Evolutionary conservation across 2,329 filamentous ascomycete species (phyloP), one percentile per base, ranked within the genome.

Genomic region (Pseudogymnoascus sp.): DNA sequence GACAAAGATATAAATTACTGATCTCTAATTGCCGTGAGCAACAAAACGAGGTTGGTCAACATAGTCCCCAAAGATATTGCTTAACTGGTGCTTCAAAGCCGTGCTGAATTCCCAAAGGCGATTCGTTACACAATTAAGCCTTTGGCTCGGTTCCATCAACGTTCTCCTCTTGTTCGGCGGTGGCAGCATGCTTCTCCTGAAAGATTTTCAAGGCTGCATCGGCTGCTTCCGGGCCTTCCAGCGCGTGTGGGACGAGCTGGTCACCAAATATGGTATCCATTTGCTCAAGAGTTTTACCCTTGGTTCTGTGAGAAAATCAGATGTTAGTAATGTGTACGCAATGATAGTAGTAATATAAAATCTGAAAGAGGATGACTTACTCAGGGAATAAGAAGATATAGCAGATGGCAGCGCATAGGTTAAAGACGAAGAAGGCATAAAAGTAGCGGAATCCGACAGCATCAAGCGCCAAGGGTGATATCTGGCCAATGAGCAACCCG

Each of bases 391-490:
- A 49, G 9, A 49, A 49, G 25, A 49, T 49, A 9, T 49, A 49
- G 43, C 43, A 74, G 12, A 71, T 16, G 21, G 75, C 73, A 3
- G 75, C 78, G 14, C 74, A 73, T 68, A 80, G 73, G 64, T 80
- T 81, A 68, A 81, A 80, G 5, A 76, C 79, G 43, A 76, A 75
- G 67, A 81, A 80, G 11, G 77, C 72, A 67, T 80, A 81, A 49
- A 80, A 83, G 67, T 81, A 83, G 18, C 43, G 43, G 65, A 81
- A 82, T 0, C 75, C 73, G 5, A 79, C 81, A 28, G 80, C 79
- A 52, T 82, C 76, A 23, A 88, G 78, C 62, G 88, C 79, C 1
- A 79, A 79, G 0, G 81, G 83, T 0, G 82, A 84, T 21, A 83
- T 79, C 41, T 84, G 77, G 16, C 82, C 81, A 64, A 72, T 70